Base-by-base conservation (phyloP, 2,329 filamentous ascomycete genomes). In the Aureobasidium uvarum region DNA sequence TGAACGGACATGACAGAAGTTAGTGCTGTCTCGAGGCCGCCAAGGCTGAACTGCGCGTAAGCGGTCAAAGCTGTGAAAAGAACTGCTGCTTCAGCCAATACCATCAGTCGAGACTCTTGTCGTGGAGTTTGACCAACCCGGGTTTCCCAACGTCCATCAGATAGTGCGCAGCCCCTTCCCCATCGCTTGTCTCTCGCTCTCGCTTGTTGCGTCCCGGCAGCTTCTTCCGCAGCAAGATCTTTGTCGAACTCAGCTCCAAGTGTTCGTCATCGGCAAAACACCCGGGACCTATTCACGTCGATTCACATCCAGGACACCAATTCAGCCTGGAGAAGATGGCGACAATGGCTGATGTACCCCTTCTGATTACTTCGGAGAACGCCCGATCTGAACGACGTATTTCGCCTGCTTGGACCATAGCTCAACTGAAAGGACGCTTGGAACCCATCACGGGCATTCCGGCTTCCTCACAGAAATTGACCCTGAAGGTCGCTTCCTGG, bases 371-470 rank as follows among this genome's bases (percentile, higher is more conserved):
- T 67, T 94, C 90, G 60, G 88, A 91, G 67, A 90, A 89, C 77
- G 84, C 89, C 55, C 86, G 88, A 56, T 93, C 92, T 60, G 95
- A 99, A 80, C 90, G 94, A 68, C 91, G 95, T 70, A 87, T 98
- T 76, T 94, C 91, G 31, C 94, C 94, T 16, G 89, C 93, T 70
- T 99, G 95, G 95, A 89, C 89, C 68, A 89, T 99, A 74, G 83
- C 84, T 64, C 88, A 91, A 72, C 84, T 98, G 72, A 96, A 94
- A 80, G 79, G 83, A 62, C 96, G 95, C 77, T 87, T 99, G 60
- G 94, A 98, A 78, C 89, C 92, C 68, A 88, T 98, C 78, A 98
- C 94, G 1, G 95, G 95, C 68, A 87, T 98, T 43, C 94, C 95
- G 18, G 90, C 93, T 13, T 84, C 84, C 36, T 87, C 84, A 67